Base-by-base conservation (phyloP, 345 rosid genomes). In the Eutrema japonicum region DNA sequence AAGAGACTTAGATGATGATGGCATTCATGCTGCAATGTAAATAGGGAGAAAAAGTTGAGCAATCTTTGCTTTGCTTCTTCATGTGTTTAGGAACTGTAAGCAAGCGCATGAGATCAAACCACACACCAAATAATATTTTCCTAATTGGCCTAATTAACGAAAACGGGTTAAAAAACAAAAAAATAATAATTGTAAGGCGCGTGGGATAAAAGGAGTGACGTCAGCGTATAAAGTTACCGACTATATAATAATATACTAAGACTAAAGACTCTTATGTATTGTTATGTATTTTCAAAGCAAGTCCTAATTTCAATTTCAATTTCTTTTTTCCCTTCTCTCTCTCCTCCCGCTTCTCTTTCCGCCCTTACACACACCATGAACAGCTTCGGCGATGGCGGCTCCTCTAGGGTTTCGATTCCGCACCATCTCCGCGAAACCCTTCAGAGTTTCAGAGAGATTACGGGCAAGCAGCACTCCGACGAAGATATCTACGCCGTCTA, bases 381-480 rank as follows among this genome's bases (percentile, higher is more conserved):
- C 83, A 74, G 79, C 74, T 60, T 76, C 77, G 79, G 78, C 79
- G 42, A 60, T 68, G 85, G 84, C 14, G 84, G 82, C 27, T 85
- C 83, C 4, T 84, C 84, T 75, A 80, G 86, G 83, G 87, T 80
- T 77, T 68, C 81, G 85, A 86, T 90, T 80, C 88, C 90, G 1
- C 71, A 68, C 32, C 59, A 79, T 67, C 83, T 83, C 55, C 83
- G 90, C 60, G 72, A 79, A 71, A 88, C 84, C 10, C 76, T 94
- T 64, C 85, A 88, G 56, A 78, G 73, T 68, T 91, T 94, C 51
- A 82, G 88, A 49, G 98, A 94, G 79, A 84, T 83, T 35, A 83
- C 95, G 0, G 97, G 93, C 2, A 85, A 84, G 77, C 85, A 85
- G 43, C 96, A 91, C 86, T 83, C 88, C 61, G 98, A 94, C 73